Evolutionary conservation across 2,329 filamentous ascomycete species (phyloP), one percentile per base, ranked within the genome.

Genomic region (Phialemonium atrogriseum): DNA sequence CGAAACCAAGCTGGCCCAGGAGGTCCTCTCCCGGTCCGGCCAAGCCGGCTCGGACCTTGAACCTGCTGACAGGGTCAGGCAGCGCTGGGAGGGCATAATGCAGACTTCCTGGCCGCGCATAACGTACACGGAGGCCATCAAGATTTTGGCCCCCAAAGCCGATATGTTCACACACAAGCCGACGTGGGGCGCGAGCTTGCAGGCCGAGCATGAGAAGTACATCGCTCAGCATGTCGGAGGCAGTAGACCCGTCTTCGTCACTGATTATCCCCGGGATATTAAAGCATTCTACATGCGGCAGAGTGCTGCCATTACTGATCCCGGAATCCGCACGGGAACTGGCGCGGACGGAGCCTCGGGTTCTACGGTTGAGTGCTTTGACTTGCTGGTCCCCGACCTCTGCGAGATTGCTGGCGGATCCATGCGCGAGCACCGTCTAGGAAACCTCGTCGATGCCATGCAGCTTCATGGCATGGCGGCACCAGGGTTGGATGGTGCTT

Each of bases 141-240:
- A 76, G 24, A 54, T 75, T 18, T 70, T 98, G 12, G 60, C 77
- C 47, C 55, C 70, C 17, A 73, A 80, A 11, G 62, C 70, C 26
- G 52, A 64, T 19, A 54, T 66, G 6, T 95, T 96, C 47, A 64
- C 75, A 30, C 73, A 81, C 51, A 59, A 64, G 27, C 84, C 86
- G 4, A 61, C 62, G 3, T 91, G 86, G 78, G 73, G 78, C 20
- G 62, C 66, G 17, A 84, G 84, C 13, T 68, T 98, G 18, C 84
- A 91, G 48, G 81, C 88, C 2, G 89, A 96, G 55, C 91, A 98
- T 59, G 91, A 98, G 60, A 85, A 78, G 51, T 94, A 79, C 53
- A 70, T 98, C 33, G 87, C 91, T 28, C 67, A 74, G 32, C 40
- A 55, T 30, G 57, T 63, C 27, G 58, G 62, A 18, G 61, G 62